Base-by-base conservation (phyloP, 169 alveolate species). In the Cryptosporidium parvum region DNA sequence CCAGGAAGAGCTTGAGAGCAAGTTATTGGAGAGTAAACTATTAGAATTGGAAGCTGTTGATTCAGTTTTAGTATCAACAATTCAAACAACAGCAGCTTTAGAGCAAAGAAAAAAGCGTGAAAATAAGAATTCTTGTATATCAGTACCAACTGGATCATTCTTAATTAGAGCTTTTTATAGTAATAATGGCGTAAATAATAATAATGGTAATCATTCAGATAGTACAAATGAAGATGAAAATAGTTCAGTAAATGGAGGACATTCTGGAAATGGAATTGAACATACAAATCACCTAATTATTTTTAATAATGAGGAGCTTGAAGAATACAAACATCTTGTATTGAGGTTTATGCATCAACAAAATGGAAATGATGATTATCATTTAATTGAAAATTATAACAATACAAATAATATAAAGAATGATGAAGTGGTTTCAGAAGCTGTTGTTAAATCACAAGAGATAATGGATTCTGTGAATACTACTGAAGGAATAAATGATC, bases 71-170 rank as follows among this genome's bases (percentile, higher is more conserved):
- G 89, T 80, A 1, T 80, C 80, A 9, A 80, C 89, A 80, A 80
- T 80, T 18, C 89, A 80, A 37, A 80, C 89, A 16, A 80, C 89
- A 8, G 89, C 89, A 23, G 89, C 89, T 26, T 44, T 80, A n/a
- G 89, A 80, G 39, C 89, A 80, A 29, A 61, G 89, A 42, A 80
- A 44, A 26, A 80, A 80, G 51, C 72, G 75, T 18, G 89, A 80
- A 29, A 62, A 80, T 62, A 80, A 62, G 52, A 37, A 80, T 26
- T 80, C 89, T 14, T 29, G 68, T 44, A 65, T 67, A 14, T 26
- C 75, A 7, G 48, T 39, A 23, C 89, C 89, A 33, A 80, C 89
- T 1, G 89, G 89, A n/a, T 80, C 75, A 35, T 80, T 80, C 37
- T 37, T 80, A 51, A 44, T 70, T 29, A 42, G 58, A 31, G 73